A percentile compares a stretch with the other conserved stretches of the same genome.
phyloP scores from a whole-genome alignment of 2,329 filamentous ascomycete species.

The Botryotinia calthae region DNA sequence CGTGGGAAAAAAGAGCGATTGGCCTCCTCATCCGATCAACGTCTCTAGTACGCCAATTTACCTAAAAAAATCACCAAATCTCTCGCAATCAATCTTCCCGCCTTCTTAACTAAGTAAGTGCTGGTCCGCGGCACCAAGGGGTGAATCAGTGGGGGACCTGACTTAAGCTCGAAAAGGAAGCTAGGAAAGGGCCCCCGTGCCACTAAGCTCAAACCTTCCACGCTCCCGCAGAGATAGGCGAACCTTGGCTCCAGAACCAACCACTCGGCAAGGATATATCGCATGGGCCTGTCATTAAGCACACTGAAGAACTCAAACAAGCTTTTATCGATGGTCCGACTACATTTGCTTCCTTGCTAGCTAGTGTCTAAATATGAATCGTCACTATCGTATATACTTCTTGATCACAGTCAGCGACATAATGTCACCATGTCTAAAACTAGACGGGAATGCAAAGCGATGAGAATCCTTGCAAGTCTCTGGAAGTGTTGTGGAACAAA shows the following conservation, averaged over 20 bases:
- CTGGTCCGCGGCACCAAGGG: neutral
- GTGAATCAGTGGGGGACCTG: neutral
- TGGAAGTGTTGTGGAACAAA: neutral
- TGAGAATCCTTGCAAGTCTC: neutral
- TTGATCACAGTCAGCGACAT: neutral
- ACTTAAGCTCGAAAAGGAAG: constrained; percentile 17
- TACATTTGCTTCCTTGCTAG: neutral
- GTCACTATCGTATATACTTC: neutral
- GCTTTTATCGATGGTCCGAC: neutral
- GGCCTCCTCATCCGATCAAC: neutral
- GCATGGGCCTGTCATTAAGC: neutral
- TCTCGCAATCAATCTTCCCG: neutral
- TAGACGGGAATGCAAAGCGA: neutral
- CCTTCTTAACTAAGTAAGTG: constrained; percentile 1
- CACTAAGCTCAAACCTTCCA: too few species aligned
- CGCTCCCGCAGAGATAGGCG: constrained; percentile 4
- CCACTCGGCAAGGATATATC: neutral
- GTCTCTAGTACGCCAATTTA: neutral
- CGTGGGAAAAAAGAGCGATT: neutral
- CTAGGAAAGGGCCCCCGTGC: constrained; percentile 4
- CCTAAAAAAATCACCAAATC: neutral
- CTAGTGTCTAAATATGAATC: neutral
- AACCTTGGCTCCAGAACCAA: neutral
- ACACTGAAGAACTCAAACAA: neutral
- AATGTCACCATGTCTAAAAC: neutral